Conservation (phyloP, 2,329 filamentous ascomycete genomes). For the Dendrostoma leiphaemia region DNA sequence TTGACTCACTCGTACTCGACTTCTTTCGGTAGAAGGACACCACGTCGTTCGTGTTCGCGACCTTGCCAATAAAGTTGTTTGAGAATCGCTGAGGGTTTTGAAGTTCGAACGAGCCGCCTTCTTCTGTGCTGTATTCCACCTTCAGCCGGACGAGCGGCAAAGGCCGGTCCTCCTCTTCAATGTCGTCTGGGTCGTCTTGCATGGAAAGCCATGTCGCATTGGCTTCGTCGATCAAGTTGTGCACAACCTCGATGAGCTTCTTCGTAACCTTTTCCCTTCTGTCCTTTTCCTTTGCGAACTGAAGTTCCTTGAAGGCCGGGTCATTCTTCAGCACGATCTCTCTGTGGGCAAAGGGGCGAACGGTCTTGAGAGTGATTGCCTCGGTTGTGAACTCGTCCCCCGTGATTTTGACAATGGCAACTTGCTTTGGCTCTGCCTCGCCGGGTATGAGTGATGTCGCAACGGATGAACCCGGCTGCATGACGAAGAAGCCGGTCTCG, state of each 20-base stretch:
- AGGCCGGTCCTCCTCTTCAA: conserved; percentile 62
- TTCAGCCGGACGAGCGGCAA: conserved; percentile 84
- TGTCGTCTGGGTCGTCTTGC: conserved; percentile 62
- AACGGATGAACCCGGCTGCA: conserved; percentile 95
- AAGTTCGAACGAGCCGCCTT: conserved; percentile 81
- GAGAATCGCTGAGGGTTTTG: conserved; percentile 97
- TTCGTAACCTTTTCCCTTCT: conserved; percentile 79
- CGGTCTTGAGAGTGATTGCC: conserved; percentile 79
- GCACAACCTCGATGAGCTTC: conserved; percentile 73
- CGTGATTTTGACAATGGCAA: conserved; percentile 80
- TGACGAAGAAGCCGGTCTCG: conserved; percentile 89
- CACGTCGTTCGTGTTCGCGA: conserved; percentile 92
- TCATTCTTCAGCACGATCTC: conserved; percentile 79
- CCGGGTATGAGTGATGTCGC: conserved; percentile 89
- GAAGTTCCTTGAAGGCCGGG: conserved; percentile 71
- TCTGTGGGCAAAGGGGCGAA: conserved; percentile 84
- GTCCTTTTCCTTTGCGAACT: conserved; percentile 76
- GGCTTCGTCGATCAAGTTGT: conserved; percentile 84
- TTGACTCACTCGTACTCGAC: conserved; percentile 47
- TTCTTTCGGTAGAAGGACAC: conserved; percentile 93
- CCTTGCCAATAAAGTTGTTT: conserved; percentile 83
- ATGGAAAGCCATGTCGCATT: conserved; percentile 75
- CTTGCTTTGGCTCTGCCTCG: conserved; percentile 88
- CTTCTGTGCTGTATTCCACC: conserved; percentile 83
- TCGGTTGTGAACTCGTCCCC: conserved; percentile 79